These are phyloP conservation scores for Vigna trinervia DNA, from an alignment of 306 rosid genomes.

Conservation along the genomic window DNA sequence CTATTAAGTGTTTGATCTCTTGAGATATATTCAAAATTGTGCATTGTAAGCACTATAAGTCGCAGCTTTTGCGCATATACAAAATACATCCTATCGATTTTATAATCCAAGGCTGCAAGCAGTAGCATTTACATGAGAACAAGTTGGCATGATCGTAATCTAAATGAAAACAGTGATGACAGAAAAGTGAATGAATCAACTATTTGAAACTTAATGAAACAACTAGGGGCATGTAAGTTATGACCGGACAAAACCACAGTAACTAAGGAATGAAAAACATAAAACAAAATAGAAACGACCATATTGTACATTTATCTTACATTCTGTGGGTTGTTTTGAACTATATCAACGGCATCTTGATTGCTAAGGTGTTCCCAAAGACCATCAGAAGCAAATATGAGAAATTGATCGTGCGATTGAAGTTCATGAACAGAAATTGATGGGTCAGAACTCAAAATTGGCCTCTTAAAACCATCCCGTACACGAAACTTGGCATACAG, in stretches of 20 bases:
- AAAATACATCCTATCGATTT: background rate
- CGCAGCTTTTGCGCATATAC: conserved; percentile 15
- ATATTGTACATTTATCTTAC: conserved; percentile 55
- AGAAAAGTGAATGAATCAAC: conserved; percentile 7
- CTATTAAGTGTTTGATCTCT: conserved; percentile 3
- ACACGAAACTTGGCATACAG: conserved; percentile 78
- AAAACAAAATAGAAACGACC: conserved; percentile 33
- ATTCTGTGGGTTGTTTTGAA: conserved; percentile 70
- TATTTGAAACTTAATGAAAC: conserved; percentile 25
- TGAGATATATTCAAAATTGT: conserved; percentile 11
- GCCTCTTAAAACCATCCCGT: conserved; percentile 73
- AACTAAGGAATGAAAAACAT: conserved; percentile 22
- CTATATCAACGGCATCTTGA: conserved; percentile 89
- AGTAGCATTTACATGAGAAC: conserved; percentile 34
- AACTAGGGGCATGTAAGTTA: conserved; percentile 13
- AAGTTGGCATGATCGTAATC: conserved; percentile 18
- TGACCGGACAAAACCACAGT: conserved; percentile 9
- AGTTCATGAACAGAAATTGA: conserved; percentile 74
- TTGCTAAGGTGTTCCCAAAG: conserved; percentile 95
- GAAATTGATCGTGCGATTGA: conserved; percentile 74
- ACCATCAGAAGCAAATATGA: conserved; percentile 95
- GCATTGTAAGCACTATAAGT: conserved; percentile 17
- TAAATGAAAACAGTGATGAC: conserved; percentile 33
- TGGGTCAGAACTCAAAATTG: conserved; percentile 88
- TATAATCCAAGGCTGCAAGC: background rate